A percentile compares a stretch with the other conserved stretches of the same genome.
phyloP scores from a whole-genome alignment of 306 rosid species.

The Cicer arietinum region DNA sequence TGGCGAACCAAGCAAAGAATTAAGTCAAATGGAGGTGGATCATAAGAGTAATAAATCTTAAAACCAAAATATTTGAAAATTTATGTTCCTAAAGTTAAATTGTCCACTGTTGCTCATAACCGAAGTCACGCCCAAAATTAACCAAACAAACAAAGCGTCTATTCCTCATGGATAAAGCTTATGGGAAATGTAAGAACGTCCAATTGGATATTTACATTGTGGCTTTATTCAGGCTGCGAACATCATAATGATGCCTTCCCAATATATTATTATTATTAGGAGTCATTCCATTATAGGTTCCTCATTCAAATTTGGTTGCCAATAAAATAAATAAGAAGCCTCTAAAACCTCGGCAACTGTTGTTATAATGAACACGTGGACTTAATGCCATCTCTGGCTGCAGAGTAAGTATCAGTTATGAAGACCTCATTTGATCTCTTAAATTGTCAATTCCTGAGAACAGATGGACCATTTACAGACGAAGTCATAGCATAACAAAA shows the following conservation, averaged over 20 bases:
- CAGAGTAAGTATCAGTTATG: background rate
- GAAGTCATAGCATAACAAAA: background rate
- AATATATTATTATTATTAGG: background rate
- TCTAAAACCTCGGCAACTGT: background rate
- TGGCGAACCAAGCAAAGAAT: background rate
- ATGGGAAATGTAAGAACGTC: background rate
- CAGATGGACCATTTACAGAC: background rate
- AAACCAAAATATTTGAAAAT: slow-evolving; percentile 8
- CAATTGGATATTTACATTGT: background rate
- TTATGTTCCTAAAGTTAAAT: background rate
- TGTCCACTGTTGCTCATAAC: background rate
- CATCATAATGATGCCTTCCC: background rate
- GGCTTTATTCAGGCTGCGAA: background rate
- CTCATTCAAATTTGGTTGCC: slow-evolving; percentile 1
- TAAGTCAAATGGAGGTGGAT: background rate
- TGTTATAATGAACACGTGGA: background rate
- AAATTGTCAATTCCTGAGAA: background rate
- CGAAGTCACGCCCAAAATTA: background rate
- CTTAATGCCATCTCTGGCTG: background rate
- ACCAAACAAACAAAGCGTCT: background rate
- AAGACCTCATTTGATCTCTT: background rate
- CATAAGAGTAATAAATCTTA: slow-evolving; percentile 9
- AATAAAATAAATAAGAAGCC: background rate
- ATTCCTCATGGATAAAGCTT: background rate
- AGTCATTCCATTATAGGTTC: background rate